phyloP scores from a whole-genome alignment of 169 alveolate species.

The Eimeria zaria region DNA sequence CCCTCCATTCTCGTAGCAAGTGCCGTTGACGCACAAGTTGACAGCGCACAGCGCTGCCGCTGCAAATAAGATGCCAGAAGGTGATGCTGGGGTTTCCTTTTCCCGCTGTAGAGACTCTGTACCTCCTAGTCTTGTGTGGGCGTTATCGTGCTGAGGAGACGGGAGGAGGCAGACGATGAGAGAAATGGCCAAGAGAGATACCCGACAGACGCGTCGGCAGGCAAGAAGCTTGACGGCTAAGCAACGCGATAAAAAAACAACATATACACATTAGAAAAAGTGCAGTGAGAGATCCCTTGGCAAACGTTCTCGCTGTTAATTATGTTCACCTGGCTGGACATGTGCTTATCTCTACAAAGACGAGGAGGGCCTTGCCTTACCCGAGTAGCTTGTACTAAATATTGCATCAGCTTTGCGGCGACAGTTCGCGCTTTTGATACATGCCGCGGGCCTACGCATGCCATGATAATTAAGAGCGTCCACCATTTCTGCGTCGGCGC shows the following conservation, averaged over 20 bases:
- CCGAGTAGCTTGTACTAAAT: background rate
- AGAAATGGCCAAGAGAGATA: background rate
- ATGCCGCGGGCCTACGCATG: background rate
- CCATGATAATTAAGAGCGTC: background rate
- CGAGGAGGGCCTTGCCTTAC: background rate
- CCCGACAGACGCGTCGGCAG: background rate
- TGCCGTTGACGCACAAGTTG: slow-evolving; percentile 77
- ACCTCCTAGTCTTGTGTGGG: background rate
- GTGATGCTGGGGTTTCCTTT: background rate
- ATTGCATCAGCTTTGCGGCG: background rate
- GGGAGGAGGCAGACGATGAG: background rate
- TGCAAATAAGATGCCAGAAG: slow-evolving; percentile 18
- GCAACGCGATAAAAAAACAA: background rate
- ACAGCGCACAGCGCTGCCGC: slow-evolving; percentile 69
- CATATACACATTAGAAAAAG: background rate
- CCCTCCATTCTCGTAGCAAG: slow-evolving; percentile 77
- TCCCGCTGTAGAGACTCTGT: background rate
- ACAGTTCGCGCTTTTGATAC: background rate
- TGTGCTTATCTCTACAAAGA: background rate
- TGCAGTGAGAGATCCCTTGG: background rate
- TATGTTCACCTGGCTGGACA: background rate
- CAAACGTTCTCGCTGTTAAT: background rate
- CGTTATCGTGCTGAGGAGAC: background rate
- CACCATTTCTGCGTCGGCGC: slow-evolving; percentile 17
- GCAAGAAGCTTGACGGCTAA: background rate